Percentiles rank a stretch among this genome's conserved stretches.
These are phyloP conservation scores for Globisporangium paddicum DNA, from an alignment of 352 stramenopile genomes.

Conservation along the genomic window DNA sequence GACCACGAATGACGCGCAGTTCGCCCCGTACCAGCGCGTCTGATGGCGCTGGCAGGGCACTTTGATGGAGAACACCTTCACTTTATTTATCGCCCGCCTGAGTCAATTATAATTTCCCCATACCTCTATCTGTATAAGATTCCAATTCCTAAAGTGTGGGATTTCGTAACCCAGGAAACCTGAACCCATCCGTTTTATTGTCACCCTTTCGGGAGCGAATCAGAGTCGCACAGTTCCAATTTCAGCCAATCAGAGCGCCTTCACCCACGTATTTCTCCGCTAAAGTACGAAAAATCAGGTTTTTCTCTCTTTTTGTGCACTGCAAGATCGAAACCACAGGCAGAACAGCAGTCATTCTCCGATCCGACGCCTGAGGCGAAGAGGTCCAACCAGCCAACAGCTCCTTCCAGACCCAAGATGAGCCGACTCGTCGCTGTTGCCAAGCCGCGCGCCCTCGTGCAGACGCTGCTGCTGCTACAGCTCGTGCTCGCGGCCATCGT, in stretches of 20 bases:
- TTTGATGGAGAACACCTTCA: neutral
- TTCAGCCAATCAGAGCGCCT: neutral
- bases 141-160: neutral
- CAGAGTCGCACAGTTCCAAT: neutral
- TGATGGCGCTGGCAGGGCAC: neutral
- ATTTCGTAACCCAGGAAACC: neutral
- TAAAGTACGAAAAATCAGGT: constrained; percentile 14
- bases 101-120: neutral
- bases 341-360: too few species aligned
- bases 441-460: neutral
- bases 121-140: too few species aligned
- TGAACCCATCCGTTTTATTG: neutral
- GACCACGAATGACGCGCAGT: neutral
- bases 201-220: constrained; percentile 2
- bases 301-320: neutral
- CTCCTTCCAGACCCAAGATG: neutral
- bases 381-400: neutral
- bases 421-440: neutral
- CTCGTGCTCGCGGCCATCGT: neutral
- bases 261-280: neutral
- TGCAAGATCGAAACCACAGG: too few species aligned
- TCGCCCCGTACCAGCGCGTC: constrained; percentile 4
- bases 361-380: constrained; percentile 2
- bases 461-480: constrained; percentile 9
- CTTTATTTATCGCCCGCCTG: neutral